These are phyloP conservation scores for Leptographium lundbergii DNA, from an alignment of 2,329 filamentous ascomycete species.

Conservation along the genomic window DNA sequence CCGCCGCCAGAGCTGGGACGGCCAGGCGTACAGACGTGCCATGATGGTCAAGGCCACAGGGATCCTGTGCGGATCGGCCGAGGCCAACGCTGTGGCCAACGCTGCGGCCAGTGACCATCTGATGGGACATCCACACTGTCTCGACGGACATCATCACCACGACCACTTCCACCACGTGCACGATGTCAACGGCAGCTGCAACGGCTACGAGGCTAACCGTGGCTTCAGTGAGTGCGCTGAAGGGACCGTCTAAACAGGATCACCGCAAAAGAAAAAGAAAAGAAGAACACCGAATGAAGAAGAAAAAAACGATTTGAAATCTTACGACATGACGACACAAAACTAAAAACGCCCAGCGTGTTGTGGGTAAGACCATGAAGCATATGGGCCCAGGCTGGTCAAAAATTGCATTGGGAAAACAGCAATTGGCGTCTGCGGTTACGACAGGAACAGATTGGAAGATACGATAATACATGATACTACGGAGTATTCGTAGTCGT, in stretches of 20 bases:
- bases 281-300: neutral
- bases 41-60: conserved; percentile 16
- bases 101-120: too few species aligned
- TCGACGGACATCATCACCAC: neutral
- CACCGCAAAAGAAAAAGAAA: neutral
- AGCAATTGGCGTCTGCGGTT: neutral
- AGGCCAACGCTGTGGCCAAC: neutral
- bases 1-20: conserved; percentile 38
- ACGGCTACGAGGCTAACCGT: conserved; percentile 5
- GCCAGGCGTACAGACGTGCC: conserved; percentile 39
- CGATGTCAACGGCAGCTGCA: neutral
- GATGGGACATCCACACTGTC: neutral
- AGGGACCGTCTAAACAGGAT: neutral
- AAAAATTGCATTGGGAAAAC: neutral
- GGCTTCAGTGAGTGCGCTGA: conserved; percentile 6
- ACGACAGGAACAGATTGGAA: neutral
- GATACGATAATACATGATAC: neutral
- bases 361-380: neutral
- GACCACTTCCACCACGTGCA: neutral
- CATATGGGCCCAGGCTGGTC: neutral
- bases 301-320: neutral
- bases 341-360: neutral
- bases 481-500: neutral
- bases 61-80: neutral
- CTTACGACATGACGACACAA: neutral